Percentiles rank a stretch among this genome's conserved stretches.
Evolutionary conservation across 179 eudicot species (phyloP).

Genomic region (Drosera spatulata): DNA sequence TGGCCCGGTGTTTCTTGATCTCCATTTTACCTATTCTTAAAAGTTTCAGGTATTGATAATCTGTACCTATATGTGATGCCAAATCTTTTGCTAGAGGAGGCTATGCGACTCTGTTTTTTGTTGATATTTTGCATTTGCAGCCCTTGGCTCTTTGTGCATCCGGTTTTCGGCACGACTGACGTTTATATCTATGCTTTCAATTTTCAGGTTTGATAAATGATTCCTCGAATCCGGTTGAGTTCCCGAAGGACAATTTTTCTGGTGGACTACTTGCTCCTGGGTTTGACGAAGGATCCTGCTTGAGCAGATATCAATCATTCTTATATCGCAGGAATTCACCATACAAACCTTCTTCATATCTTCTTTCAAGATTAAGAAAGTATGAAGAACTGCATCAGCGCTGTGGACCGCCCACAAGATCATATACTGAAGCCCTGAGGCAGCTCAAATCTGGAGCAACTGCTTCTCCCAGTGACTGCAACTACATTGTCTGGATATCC

Average conservation of each 20-base stretch:
- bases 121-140: neutral
- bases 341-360: slow-evolving; percentile 54
- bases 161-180: neutral
- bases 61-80: too few relatives aligned
- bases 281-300: slow-evolving; percentile 50
- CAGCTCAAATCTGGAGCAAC: slow-evolving; percentile 42
- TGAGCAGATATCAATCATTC: slow-evolving; percentile 62
- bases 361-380: slow-evolving; percentile 60
- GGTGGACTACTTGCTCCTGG: slow-evolving; percentile 53
- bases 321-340: slow-evolving; percentile 37
- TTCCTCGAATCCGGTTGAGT: slow-evolving; percentile 14
- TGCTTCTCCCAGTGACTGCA: slow-evolving; percentile 46
- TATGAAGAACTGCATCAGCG: slow-evolving; percentile 79
- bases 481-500: slow-evolving; percentile 79
- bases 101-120: too few relatives aligned
- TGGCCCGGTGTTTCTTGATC: too few relatives aligned
- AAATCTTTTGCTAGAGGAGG: too few relatives aligned
- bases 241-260: slow-evolving; percentile 34
- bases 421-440: slow-evolving; percentile 48
- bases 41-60: too few relatives aligned
- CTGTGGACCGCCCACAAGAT: slow-evolving; percentile 71
- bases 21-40: too few relatives aligned
- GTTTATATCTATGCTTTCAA: neutral
- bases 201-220: slow-evolving; percentile 20
- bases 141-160: neutral